Evolutionary conservation across 805 yeast species (phyloP).

Genomic region (Candida fluviatilis): DNA sequence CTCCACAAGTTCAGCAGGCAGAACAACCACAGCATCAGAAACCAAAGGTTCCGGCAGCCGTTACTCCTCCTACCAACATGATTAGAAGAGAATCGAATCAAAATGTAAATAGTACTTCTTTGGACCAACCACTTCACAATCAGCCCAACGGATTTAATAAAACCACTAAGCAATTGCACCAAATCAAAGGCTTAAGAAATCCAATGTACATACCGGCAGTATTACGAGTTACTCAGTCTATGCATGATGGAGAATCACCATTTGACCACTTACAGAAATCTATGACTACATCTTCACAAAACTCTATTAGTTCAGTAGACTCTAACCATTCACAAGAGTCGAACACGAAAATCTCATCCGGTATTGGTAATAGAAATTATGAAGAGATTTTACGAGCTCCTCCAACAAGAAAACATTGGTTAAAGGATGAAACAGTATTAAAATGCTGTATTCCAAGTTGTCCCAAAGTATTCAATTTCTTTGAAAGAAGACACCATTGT

Average conservation of each 20-base stretch:
- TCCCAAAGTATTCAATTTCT: constrained; percentile 63
- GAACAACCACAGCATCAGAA: constrained; percentile 3
- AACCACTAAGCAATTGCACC: constrained; percentile 46
- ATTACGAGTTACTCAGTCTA: constrained; percentile 40
- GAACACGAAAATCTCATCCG: constrained; percentile 8
- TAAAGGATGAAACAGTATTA: constrained; percentile 60
- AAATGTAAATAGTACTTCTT: constrained; percentile 2
- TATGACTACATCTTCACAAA: constrained; percentile 2
- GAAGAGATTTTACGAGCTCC: constrained; percentile 29
- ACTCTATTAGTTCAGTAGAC: constrained; percentile 24
- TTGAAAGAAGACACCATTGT: constrained; percentile 80
- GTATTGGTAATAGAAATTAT: constrained; percentile 11
- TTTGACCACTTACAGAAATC: constrained; percentile 1
- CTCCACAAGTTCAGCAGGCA: neutral
- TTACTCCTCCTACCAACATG: constrained; percentile 20
- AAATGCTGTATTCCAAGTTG: constrained; percentile 60
- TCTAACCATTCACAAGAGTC: constrained; percentile 28
- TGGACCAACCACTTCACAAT: neutral
- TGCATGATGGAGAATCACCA: constrained; percentile 5
- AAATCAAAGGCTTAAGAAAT: constrained; percentile 74
- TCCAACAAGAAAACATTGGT: constrained; percentile 68
- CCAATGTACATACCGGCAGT: constrained; percentile 93
- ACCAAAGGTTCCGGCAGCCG: constrained; percentile 19
- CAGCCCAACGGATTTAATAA: constrained; percentile 8
- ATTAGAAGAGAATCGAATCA: constrained; percentile 13